Base-by-base conservation (phyloP, 208 protist genomes). In the Acanthamoeba sp. region DNA sequence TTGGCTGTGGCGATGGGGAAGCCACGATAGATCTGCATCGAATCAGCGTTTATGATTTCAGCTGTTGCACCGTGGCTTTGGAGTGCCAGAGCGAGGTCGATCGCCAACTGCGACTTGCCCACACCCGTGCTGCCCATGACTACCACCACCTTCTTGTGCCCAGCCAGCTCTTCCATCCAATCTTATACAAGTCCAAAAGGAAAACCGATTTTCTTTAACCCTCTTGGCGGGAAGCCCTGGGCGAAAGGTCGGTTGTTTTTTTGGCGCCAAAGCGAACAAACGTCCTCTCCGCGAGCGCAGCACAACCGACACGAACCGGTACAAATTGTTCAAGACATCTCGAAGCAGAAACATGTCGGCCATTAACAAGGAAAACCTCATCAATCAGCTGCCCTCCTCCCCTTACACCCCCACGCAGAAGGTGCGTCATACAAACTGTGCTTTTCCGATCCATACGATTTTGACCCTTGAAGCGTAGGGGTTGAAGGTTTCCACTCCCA, bases 1-100 rank as follows among this genome's bases (percentile, higher is more conserved):
- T 89, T 89, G 40, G 82, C 82, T 18, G 82, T 89, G 27, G 82
- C 82, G 82, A 89, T 89, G 50, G 45, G 82, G 14, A 89, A 89
- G 82, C 82, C 82, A 16, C 55, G 45, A 40, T 89, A 89, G 48
- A 89, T 22, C 32, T 89, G 82, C 82, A 89, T 89, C 27, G 82
- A 89, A 48, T 89, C 82, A 9, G 82, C 82, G 22, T 66, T 89
- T 18, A 89, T 64, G 55, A 89, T 29, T 32, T 89, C 82, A 2
- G 50, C 82, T 48, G 55, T 16, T 16, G 55, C 55, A 55, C 48
- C 48, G 48, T 59, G 55, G 9, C 22, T 27, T 38, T 42, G 82
- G 4, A 89, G n/a, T 1, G 48, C 40, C 27, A 48, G 45, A 40
- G 82, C 82, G 27, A 89, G 40, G 45, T 89, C 50, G 82, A 89